Evolutionary conservation across 2,329 filamentous ascomycete species (phyloP).

Genomic region (Didymosphaeria variabile): DNA sequence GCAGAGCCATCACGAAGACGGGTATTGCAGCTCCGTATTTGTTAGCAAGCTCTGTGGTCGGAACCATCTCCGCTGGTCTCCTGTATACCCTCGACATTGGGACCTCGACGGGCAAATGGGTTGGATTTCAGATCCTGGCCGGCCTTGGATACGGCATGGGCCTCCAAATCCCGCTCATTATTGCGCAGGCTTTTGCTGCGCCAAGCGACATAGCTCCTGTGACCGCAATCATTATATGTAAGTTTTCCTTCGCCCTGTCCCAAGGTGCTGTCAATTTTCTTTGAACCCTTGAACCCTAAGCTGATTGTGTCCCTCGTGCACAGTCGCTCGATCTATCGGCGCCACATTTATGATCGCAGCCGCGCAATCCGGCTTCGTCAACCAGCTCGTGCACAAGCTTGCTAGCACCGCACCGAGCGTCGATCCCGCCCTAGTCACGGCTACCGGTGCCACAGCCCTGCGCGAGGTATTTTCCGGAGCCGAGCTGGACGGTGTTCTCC

Average conservation of each 20-base stretch:
- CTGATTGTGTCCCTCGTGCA: conserved; percentile 17
- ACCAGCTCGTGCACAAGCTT: conserved; percentile 44
- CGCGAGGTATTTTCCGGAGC: conserved; percentile 36
- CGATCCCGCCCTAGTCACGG: conserved; percentile 42
- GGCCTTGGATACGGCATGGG: conserved; percentile 34
- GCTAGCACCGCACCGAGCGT: conserved; percentile 41
- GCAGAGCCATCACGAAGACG: conserved; percentile 29
- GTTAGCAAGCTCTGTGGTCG: conserved; percentile 38
- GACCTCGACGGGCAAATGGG: conserved; percentile 51
- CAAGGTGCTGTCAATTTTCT: neutral
- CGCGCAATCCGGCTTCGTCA: conserved; percentile 50
- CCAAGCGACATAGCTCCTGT: conserved; percentile 16
- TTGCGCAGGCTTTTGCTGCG: conserved; percentile 7
- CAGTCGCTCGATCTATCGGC: conserved; percentile 49
- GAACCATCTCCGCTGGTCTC: conserved; percentile 52
- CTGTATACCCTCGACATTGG: conserved; percentile 51
- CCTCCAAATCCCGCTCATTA: conserved; percentile 7
- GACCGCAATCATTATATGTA: conserved; percentile 19
- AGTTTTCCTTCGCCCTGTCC: conserved; percentile 1
- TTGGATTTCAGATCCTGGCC: conserved; percentile 57
- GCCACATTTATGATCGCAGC: conserved; percentile 49
- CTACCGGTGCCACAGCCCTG: conserved; percentile 53
- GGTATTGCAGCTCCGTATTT: conserved; percentile 49
- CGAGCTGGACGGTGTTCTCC: conserved; percentile 20
- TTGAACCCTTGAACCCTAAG: neutral